Evolutionary conservation across 495 filamentous ascomycete species (phyloP), one percentile per base, ranked within the genome.

Genomic region (Lasiosphaeriaceae sp.): DNA sequence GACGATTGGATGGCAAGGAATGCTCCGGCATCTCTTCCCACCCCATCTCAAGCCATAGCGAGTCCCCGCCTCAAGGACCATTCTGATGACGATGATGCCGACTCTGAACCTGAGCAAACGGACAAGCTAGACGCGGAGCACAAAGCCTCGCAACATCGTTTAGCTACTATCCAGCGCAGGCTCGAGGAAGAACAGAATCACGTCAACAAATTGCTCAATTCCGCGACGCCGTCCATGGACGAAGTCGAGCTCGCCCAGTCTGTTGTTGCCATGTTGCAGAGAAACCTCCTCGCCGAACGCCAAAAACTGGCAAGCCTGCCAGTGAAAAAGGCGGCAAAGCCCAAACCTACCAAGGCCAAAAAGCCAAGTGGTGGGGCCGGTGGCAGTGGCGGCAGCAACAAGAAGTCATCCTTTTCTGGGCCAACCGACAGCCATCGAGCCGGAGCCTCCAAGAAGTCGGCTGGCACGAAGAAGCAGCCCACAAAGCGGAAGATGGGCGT

Each of bases 1-100:
- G 75, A 84, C 12, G 78, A 83, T 12, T 97, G 89, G 78, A 79
- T 96, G 64, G 83, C 86, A 12, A 79, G 84, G 45, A 85, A 96
- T 64, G 80, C 84, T 21, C 90, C 86, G 17, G 67, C 69, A 14
- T 79, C 80, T 37, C 79, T 70, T 23, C 44, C 70, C 43, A 44
- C 50, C 20, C 26, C 26, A 31, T 53, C 53, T 0, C 59, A 62
- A 1, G 46, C 58, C 22, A 56, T 47, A 17, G 23, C 50, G n/a
- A 66, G 70, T 45, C 66, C 74, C 55, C 67, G 68, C 52, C 44
- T 64, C 73, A 50, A 84, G 71, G 83, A 83, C 14, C 87, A 92
- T 0, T 85, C 88, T 77, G 58, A 86, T 72, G 43, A 76, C 23
- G 77, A 77, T 0, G 73, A 71, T 3, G 64, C 66, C 34, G 74